A percentile compares a stretch with the other conserved stretches of the same genome.
These are phyloP conservation scores for Lecanoromycetidae sp. DNA, from an alignment of 2,329 filamentous ascomycete species.

Conservation along the genomic window DNA sequence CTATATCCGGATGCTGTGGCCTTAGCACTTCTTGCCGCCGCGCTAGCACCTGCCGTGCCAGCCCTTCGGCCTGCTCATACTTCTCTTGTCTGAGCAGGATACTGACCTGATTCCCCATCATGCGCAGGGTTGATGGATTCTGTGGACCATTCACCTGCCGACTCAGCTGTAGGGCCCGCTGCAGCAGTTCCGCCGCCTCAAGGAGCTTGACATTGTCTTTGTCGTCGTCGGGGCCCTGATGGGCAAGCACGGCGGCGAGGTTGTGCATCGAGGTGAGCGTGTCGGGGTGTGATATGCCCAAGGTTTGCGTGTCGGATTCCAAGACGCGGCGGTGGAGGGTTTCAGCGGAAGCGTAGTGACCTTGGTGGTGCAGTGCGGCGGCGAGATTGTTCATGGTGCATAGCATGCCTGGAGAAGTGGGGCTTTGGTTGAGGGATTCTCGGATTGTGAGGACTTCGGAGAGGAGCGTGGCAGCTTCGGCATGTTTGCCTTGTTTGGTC, in stretches of 20 bases:
- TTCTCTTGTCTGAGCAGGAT: constrained; percentile 1
- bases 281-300: not conserved
- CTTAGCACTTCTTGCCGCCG: not conserved
- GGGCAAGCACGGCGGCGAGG: not conserved
- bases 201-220: constrained; percentile 1
- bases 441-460: not conserved
- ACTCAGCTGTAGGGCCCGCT: not conserved
- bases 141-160: not conserved
- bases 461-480: constrained; percentile 1
- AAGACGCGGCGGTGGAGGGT: constrained; percentile 1
- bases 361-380: not conserved
- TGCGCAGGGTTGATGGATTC: not conserved
- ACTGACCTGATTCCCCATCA: not conserved
- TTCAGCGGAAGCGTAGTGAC: not conserved
- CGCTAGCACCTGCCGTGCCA: constrained; percentile 1
- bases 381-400: constrained; percentile 1
- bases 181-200: not conserved
- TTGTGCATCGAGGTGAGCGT: not conserved
- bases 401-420: constrained; percentile 1
- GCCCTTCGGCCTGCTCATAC: not conserved
- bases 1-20: constrained; percentile 1
- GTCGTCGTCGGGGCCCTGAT: not conserved
- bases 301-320: not conserved
- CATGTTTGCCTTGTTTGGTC: not conserved
- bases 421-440: constrained; percentile 1